Conservation (phyloP, 306 rosid species). For the Glycine soja region DNA sequence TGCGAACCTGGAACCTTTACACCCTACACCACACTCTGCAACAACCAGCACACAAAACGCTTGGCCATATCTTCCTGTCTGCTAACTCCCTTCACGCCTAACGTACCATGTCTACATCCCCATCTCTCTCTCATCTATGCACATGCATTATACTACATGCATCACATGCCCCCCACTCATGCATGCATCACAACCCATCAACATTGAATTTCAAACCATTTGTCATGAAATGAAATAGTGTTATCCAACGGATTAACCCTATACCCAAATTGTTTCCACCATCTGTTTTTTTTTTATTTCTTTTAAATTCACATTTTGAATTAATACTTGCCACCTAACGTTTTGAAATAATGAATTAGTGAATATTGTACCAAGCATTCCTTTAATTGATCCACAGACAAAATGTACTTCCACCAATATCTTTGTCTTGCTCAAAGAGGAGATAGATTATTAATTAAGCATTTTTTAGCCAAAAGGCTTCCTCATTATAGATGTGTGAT, state of each 20-base stretch:
- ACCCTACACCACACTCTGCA: no score
- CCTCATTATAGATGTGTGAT: no score
- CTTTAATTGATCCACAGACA: background rate
- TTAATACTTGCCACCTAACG: background rate
- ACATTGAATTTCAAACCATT: background rate
- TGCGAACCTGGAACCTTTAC: no score
- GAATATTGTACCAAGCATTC: background rate
- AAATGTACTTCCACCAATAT: background rate
- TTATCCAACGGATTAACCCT: no score
- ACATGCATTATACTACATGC: background rate
- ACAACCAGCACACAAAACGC: background rate
- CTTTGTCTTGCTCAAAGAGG: background rate
- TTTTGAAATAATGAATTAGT: background rate
- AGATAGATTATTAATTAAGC: background rate
- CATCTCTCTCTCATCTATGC: no score
- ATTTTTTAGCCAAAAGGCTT: no score
- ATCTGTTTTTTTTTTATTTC: no score
- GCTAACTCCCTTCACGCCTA: background rate
- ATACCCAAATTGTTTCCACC: background rate
- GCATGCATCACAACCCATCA: slow-evolving; percentile 6
- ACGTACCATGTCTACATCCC: no score
- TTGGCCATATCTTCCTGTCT: slow-evolving; percentile 33
- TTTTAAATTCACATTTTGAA: background rate
- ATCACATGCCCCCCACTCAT: background rate
- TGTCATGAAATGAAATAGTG: no score